These are phyloP conservation scores for Isoetes taiwanensis DNA, from an alignment of 75 land plant species.

Conservation along the genomic window DNA sequence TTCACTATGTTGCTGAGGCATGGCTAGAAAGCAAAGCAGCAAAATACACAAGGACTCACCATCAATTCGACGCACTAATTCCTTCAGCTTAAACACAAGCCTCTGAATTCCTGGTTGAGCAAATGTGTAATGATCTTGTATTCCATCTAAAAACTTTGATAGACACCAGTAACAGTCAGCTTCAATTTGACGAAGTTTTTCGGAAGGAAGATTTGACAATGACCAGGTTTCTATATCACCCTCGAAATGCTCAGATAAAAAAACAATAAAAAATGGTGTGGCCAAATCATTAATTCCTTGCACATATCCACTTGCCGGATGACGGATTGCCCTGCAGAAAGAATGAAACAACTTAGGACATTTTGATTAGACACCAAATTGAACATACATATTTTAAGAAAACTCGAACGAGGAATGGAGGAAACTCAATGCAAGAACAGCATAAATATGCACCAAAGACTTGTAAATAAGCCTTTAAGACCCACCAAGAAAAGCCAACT, in stretches of 20 bases:
- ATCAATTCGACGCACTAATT: slow-evolving; percentile 87
- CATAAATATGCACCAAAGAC: not conserved
- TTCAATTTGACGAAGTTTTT: slow-evolving; percentile 45
- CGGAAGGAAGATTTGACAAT: slow-evolving; percentile 39
- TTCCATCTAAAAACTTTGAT: slow-evolving; percentile 87
- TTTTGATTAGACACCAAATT: not conserved
- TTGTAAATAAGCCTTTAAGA: too few relatives aligned
- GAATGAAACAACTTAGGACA: not conserved
- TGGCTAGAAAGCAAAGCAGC: not conserved
- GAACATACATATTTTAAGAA: not conserved
- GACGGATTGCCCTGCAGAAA: slow-evolving; percentile 88
- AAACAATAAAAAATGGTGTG: slow-evolving; percentile 92
- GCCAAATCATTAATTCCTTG: slow-evolving; percentile 99
- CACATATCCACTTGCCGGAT: slow-evolving; percentile 99
- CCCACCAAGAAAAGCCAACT: too few relatives aligned
- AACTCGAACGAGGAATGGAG: not conserved
- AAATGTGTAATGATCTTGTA: slow-evolving; percentile 99
- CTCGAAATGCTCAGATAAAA: slow-evolving; percentile 78
- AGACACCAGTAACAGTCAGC: slow-evolving; percentile 98
- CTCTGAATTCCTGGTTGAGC: slow-evolving; percentile 99
- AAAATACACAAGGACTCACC: slow-evolving; percentile 30
- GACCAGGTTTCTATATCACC: slow-evolving; percentile 73
- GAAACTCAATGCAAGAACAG: slow-evolving; percentile 1
- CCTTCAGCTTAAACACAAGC: slow-evolving; percentile 92
- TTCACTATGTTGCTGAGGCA: too few relatives aligned